These are phyloP conservation scores for Phytopythium oedochilum DNA, from an alignment of 352 stramenopile species.

Conservation along the genomic window DNA sequence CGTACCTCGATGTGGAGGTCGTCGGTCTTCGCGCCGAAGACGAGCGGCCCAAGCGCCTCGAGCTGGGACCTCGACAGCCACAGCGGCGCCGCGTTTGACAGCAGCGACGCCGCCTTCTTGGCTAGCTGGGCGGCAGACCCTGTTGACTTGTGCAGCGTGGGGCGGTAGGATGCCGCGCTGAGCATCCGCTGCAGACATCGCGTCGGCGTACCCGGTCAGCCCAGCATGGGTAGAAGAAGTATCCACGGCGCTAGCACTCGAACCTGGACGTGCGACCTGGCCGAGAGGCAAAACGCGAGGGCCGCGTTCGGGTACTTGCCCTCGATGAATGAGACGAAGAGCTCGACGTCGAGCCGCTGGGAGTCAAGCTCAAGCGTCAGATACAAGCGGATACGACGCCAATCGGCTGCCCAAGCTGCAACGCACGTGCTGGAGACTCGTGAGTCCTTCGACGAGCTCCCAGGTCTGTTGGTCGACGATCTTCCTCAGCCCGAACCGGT, in stretches of 20 bases:
- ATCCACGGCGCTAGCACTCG: too few species aligned
- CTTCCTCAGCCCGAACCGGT: slow-evolving; percentile 51
- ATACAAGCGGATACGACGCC: background rate
- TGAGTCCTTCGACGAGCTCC: slow-evolving; percentile 49
- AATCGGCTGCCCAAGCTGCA: background rate
- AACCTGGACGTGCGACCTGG: slow-evolving; percentile 43
- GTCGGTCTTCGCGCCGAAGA: slow-evolving; percentile 47
- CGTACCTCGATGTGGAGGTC: slow-evolving; percentile 44
- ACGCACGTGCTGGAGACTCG: slow-evolving; percentile 32
- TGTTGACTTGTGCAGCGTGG: slow-evolving; percentile 19
- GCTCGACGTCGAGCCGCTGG: slow-evolving; percentile 45
- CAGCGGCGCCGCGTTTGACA: slow-evolving; percentile 9
- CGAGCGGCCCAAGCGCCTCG: slow-evolving; percentile 27
- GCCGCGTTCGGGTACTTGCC: slow-evolving; percentile 37
- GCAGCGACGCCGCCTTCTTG: background rate
- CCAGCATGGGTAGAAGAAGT: too few species aligned
- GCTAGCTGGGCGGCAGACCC: background rate
- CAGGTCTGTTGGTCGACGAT: slow-evolving; percentile 60
- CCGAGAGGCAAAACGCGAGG: slow-evolving; percentile 50
- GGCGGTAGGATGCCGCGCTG: slow-evolving; percentile 20
- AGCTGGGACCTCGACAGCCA: slow-evolving; percentile 55
- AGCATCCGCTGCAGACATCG: slow-evolving; percentile 14
- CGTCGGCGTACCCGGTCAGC: too few species aligned
- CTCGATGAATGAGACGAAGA: slow-evolving; percentile 59
- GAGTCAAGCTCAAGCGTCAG: background rate